Percentiles rank a stretch among this genome's conserved stretches.
Conservation (phyloP, 306 rosid genomes). For the Vigna trinervia region DNA sequence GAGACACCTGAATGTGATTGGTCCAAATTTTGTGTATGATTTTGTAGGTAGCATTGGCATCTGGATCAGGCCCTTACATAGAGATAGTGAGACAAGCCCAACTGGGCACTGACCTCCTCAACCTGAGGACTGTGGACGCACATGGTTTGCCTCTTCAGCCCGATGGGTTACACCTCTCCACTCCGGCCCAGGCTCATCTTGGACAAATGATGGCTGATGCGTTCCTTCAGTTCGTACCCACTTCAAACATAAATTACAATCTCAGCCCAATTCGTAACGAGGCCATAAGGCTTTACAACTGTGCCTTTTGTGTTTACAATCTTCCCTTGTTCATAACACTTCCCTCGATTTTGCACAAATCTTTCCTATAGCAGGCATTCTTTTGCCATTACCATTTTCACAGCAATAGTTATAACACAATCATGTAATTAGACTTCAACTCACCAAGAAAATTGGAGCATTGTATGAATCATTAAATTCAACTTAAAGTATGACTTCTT, state of each 20-base stretch:
- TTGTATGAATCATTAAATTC: constrained; percentile 1
- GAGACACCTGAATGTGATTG: not conserved
- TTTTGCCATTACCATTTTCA: constrained; percentile 3
- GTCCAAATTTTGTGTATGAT: not conserved
- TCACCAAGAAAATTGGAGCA: not conserved
- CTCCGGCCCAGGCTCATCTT: constrained; percentile 61
- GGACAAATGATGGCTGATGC: constrained; percentile 66
- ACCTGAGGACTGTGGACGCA: constrained; percentile 68
- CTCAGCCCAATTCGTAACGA: constrained; percentile 6
- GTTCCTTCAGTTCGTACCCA: constrained; percentile 56
- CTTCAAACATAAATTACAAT: constrained; percentile 5
- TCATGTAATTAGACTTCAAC: not conserved
- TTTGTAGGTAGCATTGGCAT: constrained; percentile 71
- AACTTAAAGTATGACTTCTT: not conserved
- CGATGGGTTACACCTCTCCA: constrained; percentile 68
- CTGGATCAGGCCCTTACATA: constrained; percentile 61
- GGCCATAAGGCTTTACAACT: constrained; percentile 7
- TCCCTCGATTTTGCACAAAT: not conserved
- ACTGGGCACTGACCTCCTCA: constrained; percentile 56
- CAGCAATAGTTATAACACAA: not conserved
- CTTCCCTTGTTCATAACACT: constrained; percentile 28
- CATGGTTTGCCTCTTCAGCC: constrained; percentile 59
- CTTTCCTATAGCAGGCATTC: constrained; percentile 4
- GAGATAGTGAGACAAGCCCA: constrained; percentile 72
- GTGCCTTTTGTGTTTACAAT: not conserved